Evolutionary conservation across 2,329 filamentous ascomycete genomes (phyloP).

Genomic region (Ascocoryne sarcoides): DNA sequence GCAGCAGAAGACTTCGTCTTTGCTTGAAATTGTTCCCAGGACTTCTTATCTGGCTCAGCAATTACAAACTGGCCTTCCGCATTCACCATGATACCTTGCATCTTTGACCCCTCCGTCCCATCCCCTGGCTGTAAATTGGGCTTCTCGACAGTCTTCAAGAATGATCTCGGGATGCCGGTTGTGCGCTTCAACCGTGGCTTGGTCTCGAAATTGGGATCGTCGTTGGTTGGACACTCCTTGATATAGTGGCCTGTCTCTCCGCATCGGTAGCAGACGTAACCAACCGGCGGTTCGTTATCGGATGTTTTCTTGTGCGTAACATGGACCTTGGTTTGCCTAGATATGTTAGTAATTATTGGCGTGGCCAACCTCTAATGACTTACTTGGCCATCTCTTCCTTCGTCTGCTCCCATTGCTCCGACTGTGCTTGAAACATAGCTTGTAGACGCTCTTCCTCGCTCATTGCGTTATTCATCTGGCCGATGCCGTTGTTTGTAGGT

Average conservation of each 20-base stretch:
- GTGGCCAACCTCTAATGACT: constrained; percentile 30
- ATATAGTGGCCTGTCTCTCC: constrained; percentile 99
- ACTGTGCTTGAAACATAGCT: constrained; percentile 84
- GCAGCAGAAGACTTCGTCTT: constrained; percentile 82
- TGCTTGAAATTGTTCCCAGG: constrained; percentile 95
- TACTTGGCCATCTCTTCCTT: constrained; percentile 88
- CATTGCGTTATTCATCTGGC: constrained; percentile 66
- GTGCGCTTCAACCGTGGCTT: constrained; percentile 90
- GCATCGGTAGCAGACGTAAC: constrained; percentile 94
- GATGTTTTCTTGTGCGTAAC: constrained; percentile 64
- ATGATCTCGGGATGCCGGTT: constrained; percentile 91
- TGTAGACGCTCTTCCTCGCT: constrained; percentile 92
- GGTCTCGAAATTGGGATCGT: constrained; percentile 92
- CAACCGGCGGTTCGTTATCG: constrained; percentile 84
- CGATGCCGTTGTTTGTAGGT: constrained; percentile 46
- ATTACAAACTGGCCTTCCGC: constrained; percentile 96
- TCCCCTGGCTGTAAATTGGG: constrained; percentile 65
- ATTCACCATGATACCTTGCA: constrained; percentile 92
- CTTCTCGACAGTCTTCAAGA: constrained; percentile 93
- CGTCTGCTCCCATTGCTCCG: constrained; percentile 85
- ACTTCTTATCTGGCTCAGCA: constrained; percentile 87
- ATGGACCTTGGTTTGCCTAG: constrained; percentile 53
- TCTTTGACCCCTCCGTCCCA: constrained; percentile 71
- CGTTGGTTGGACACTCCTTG: constrained; percentile 95
- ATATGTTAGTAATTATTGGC: constrained; percentile 28